phyloP scores from a whole-genome alignment of 75 land plant genomes.

The Adiantum capillusveneris region DNA sequence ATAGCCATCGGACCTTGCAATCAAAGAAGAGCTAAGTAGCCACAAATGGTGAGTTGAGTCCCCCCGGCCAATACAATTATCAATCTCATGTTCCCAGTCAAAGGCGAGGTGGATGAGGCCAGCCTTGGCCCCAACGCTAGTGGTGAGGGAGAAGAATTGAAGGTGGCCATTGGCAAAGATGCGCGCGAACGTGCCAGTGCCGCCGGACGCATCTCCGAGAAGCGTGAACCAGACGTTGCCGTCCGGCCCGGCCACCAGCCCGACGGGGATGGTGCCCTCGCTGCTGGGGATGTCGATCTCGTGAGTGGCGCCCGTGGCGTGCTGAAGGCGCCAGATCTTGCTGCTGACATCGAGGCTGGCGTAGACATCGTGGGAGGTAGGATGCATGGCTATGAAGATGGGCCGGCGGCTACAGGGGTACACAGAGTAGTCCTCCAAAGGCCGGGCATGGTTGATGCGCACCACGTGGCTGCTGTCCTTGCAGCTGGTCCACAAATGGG shows the following conservation, averaged over 20 bases:
- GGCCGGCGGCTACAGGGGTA: neutral
- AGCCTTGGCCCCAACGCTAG: too few relatives aligned
- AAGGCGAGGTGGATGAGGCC: too few relatives aligned
- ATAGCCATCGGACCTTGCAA: too few relatives aligned
- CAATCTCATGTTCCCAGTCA: too few relatives aligned
- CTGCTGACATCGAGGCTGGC: conserved; percentile 2
- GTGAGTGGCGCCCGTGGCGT: too few relatives aligned
- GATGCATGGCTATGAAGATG: conserved; percentile 4
- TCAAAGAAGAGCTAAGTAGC: too few relatives aligned
- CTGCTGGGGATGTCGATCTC: neutral
- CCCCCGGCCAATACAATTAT: too few relatives aligned
- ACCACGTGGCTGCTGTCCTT: conserved; percentile 3
- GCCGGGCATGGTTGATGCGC: neutral
- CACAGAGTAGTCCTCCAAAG: neutral
- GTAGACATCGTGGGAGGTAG: neutral
- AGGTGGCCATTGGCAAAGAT: neutral
- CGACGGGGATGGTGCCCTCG: neutral
- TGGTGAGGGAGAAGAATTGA: too few relatives aligned
- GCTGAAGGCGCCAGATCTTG: too few relatives aligned
- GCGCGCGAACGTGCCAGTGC: neutral
- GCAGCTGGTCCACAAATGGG: too few relatives aligned
- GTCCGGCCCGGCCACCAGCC: neutral
- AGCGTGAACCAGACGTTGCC: neutral
- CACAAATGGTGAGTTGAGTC: too few relatives aligned
- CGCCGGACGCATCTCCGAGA: neutral